Conservation (phyloP, 371 early-diverging fungal genomes). For the Mortierella polycephala region DNA sequence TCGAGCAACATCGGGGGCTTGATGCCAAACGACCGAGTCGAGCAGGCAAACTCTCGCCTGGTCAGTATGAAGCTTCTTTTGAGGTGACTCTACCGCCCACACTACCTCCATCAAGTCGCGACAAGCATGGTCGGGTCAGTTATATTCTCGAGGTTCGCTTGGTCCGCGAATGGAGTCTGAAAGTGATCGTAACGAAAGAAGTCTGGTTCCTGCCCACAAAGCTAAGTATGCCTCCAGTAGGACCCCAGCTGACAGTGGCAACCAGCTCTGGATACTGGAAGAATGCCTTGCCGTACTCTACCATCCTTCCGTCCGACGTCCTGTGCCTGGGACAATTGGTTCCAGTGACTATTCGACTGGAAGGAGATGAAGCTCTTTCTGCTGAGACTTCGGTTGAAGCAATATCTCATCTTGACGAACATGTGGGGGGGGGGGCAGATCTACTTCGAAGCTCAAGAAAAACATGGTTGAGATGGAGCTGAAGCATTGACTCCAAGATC, state of each 20-base stretch:
- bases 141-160: constrained; percentile 14
- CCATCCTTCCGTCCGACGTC: constrained; percentile 15
- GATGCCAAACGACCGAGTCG: background rate
- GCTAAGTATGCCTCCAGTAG: background rate
- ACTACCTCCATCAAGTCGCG: constrained; percentile 11
- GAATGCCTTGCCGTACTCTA: constrained; percentile 9
- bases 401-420: constrained; percentile 6
- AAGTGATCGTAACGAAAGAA: constrained; percentile 8
- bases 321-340: constrained; percentile 17
- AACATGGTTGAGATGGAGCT: constrained; percentile 12
- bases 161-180: constrained; percentile 15
- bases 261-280: constrained; percentile 15
- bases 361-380: constrained; percentile 1
- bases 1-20: constrained; percentile 3
- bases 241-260: background rate
- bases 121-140: background rate
- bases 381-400: constrained; percentile 19
- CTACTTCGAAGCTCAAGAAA: background rate
- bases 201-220: constrained; percentile 23
- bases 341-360: constrained; percentile 20
- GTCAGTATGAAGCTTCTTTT: constrained; percentile 12
- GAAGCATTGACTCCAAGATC: constrained; percentile 11
- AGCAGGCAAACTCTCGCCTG: constrained; percentile 12
- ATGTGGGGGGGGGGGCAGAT: background rate
- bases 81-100: constrained; percentile 8